phyloP scores from a whole-genome alignment of 2,329 filamentous ascomycete species.

The Oidium heveae region DNA sequence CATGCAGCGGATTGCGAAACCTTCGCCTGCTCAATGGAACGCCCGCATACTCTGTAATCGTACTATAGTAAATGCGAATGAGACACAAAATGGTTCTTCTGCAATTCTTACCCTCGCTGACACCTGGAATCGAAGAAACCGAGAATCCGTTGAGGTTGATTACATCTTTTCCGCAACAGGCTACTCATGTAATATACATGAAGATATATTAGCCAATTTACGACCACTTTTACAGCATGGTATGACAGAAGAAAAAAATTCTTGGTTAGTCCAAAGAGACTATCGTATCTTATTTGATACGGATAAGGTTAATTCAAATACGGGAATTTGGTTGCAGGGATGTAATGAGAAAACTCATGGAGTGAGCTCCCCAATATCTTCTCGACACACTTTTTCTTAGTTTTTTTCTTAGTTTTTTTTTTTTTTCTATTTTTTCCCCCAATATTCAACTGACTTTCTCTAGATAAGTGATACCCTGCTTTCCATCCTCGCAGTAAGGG shows the following conservation, averaged over 20 bases:
- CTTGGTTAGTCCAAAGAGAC: constrained; percentile 45
- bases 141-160: constrained; percentile 34
- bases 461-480: constrained; percentile 61
- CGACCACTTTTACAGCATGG: constrained; percentile 37
- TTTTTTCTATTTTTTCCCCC: not conserved
- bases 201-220: constrained; percentile 45
- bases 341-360: constrained; percentile 86
- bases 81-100: not conserved
- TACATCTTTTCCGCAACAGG: constrained; percentile 73
- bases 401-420: not conserved
- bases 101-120: constrained; percentile 12
- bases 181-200: constrained; percentile 54
- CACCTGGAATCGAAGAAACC: constrained; percentile 17
- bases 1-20: constrained; percentile 46
- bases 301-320: constrained; percentile 37
- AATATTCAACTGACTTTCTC: not conserved
- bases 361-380: constrained; percentile 26
- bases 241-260: constrained; percentile 13
- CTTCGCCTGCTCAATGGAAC: constrained; percentile 51
- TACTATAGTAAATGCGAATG: constrained; percentile 21
- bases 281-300: constrained; percentile 52
- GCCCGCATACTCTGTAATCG: constrained; percentile 53
- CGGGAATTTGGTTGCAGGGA: constrained; percentile 78
- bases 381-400: not conserved
- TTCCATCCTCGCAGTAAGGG: constrained; percentile 50